Base-by-base conservation (phyloP, 768 basidiomycete species). In the Rhodotorula sphaerocarpa region DNA sequence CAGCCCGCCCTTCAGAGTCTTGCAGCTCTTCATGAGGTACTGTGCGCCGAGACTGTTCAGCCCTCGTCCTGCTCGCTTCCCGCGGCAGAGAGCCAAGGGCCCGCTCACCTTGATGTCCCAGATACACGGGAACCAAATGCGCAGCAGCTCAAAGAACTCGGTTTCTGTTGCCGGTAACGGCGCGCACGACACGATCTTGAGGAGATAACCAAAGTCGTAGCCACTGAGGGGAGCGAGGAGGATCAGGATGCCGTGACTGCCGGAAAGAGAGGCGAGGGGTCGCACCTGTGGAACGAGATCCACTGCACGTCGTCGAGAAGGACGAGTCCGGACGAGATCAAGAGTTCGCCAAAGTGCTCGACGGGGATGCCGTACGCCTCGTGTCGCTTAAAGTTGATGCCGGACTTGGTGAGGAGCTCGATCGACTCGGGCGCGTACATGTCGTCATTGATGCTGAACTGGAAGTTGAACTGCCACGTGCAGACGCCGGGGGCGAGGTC, bases 401-500 rank as follows among this genome's bases (percentile, higher is more conserved):
- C 95, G 7, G 90, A 88, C 74, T 92, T 92, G 75, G 90, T 86
- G 54, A 99, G 79, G 20, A 92, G 81, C 56, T 99, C 93, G 70
- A 97, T 86, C 47, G 90, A 90, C 59, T 97, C 93, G n/a, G 91
- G 93, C 18, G 90, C 87, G 75, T 87, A 97, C 90, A 97, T 96
- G 77, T 99, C 95, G 57, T 95, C 88, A 72, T 82, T 82, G 65
- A 91, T 77, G 75, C 83, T 88, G 76, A 97, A 99, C 73, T 82
- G 83, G 79, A 99, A 97, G 76, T 99, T 99, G 79, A 99, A 99
- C 76, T 99, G 95, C 95, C 95, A 99, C 56, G 92, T 95, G 34
- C 87, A 87, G 41, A 86, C 82, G 56, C 93, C 92, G 70, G 84
- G 84, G 16, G 92, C 90, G 60, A 85, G 84, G 73, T 91, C 86